Conservation (phyloP, 2,329 filamentous ascomycete genomes). For the Ceratocystiopsis minuta region DNA sequence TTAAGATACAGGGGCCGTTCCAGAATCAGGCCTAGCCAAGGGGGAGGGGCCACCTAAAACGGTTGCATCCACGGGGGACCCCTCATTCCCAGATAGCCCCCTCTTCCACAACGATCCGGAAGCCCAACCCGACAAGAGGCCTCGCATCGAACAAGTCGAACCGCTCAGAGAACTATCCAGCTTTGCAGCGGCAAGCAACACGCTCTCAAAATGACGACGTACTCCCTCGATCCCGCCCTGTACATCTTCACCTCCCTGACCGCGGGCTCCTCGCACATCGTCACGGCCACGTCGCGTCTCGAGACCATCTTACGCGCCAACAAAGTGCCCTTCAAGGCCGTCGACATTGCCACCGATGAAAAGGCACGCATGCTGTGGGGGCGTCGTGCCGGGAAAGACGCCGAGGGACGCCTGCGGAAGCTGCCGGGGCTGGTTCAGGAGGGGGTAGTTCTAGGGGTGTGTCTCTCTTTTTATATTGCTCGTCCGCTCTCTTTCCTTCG, state of each 20-base stretch:
- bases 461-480: slow-evolving; percentile 18
- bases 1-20: no score
- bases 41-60: no score
- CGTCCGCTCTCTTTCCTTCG: neutral
- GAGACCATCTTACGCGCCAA: slow-evolving; percentile 95
- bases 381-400: slow-evolving; percentile 58
- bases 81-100: no score
- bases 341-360: slow-evolving; percentile 82
- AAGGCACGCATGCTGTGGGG: slow-evolving; percentile 80
- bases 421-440: slow-evolving; percentile 78
- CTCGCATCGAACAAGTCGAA: no score
- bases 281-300: slow-evolving; percentile 86
- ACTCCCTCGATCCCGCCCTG: slow-evolving; percentile 49
- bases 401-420: slow-evolving; percentile 46
- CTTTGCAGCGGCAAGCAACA: no score
- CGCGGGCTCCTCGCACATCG: slow-evolving; percentile 85
- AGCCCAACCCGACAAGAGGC: no score
- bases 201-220: slow-evolving; percentile 15
- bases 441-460: slow-evolving; percentile 67
- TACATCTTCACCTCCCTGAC: slow-evolving; percentile 96
- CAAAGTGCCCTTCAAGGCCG: slow-evolving; percentile 78
- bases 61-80: no score
- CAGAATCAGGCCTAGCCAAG: no score
- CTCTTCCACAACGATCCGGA: no score
- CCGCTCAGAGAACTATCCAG: no score